Evolutionary conservation across 192 early-diverging fungal genomes (phyloP).

Genomic region (Mortierella alpina): DNA sequence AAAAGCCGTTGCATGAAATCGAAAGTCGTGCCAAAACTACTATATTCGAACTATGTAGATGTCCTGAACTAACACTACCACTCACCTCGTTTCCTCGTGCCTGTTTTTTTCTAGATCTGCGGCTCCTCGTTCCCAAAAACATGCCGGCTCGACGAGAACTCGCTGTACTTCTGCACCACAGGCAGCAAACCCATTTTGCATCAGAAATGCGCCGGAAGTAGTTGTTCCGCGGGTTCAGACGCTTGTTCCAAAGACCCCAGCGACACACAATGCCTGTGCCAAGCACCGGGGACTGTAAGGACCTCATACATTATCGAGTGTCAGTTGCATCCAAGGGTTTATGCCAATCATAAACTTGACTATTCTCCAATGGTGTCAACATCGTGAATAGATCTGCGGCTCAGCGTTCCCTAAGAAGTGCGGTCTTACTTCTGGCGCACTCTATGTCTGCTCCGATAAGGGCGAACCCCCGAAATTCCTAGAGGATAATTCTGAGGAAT

Average conservation of each 20-base stretch:
- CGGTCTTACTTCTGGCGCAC: neutral
- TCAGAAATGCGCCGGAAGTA: neutral
- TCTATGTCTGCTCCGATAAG: neutral
- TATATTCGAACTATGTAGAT: no score
- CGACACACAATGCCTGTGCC: neutral
- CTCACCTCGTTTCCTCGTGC: no score
- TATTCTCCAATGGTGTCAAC: no score
- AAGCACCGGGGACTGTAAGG: neutral
- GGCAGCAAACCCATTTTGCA: neutral
- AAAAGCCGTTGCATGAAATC: no score
- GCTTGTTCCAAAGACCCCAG: neutral
- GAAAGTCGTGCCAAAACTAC: no score
- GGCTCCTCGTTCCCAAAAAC: conserved; percentile 2
- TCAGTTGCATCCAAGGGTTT: no score
- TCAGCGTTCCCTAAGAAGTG: conserved; percentile 4
- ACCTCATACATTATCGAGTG: no score
- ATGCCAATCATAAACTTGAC: no score
- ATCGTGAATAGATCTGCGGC: neutral
- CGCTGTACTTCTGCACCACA: conserved; percentile 15
- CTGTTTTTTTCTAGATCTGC: neutral
- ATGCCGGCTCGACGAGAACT: neutral
- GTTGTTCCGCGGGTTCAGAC: neutral
- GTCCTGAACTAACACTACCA: no score
- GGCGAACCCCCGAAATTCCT: neutral
- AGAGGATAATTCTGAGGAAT: neutral